Base-by-base conservation (phyloP, 1,284 basidiomycete species). In the Sanghuangporus weigelae region DNA sequence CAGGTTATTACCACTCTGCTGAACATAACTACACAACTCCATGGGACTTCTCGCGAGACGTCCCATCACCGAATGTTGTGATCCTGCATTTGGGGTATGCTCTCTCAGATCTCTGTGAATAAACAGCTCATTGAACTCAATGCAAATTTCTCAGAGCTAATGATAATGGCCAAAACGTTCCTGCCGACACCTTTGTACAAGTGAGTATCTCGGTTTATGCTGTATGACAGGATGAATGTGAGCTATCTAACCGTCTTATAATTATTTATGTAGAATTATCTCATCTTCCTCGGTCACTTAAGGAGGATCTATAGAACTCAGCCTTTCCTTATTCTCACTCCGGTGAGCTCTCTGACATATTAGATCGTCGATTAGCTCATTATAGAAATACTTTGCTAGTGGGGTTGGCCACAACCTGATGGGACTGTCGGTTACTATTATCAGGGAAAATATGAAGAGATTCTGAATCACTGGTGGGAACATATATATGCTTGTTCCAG, bases 21-120 rank as follows among this genome's bases (percentile, higher is more conserved):
- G 80, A 84, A 66, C 83, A 85, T 71, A 84, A 85, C 69, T 85
- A 75, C 70, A 85, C 83, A 1, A 85, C 84, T 0, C 79, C 81
- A 1, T 85, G 84, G 83, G 69, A 84, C 65, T 85, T 86, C 67
- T 59, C 67, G 7, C 73, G 76, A 2, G 83, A 86, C 66, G 67
- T 72, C 4, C 81, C 81, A 6, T 63, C 73, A 0, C 72, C 82
- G 4, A 82, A 82, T 3, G 82, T 84, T 66, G 69, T 85, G 51
- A 77, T 85, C 2, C 79, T 84, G 21, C 81, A 84, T 66, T 81
- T 85, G 59, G 82, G 83, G 80, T n/a, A n/a, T n/a, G n/a, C n/a
- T n/a, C n/a, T n/a, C n/a, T n/a, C n/a, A n/a, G n/a, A n/a, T n/a
- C n/a, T n/a, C n/a, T n/a, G n/a, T n/a, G n/a, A n/a, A n/a, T n/a